phyloP scores from a whole-genome alignment of 2,329 filamentous ascomycete genomes.

The Sporothrix euskadiensis region DNA sequence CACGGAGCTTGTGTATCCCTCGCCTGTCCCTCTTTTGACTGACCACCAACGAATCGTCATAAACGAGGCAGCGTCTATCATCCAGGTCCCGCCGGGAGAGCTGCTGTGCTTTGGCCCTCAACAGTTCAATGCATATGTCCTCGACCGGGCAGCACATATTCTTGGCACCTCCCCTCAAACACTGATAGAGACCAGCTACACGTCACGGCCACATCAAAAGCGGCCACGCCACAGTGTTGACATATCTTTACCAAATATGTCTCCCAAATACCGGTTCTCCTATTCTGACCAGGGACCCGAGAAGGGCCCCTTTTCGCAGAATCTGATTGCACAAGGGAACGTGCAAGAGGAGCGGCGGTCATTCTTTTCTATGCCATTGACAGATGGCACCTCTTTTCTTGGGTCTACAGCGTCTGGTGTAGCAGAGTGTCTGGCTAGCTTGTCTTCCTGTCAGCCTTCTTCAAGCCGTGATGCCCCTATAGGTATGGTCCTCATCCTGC shows the following conservation, averaged over 20 bases:
- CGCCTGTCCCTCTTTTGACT: conserved; percentile 30
- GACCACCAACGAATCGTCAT: conserved; percentile 36
- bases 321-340: background rate
- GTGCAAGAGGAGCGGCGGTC: conserved; percentile 27
- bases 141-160: conserved; percentile 40
- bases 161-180: conserved; percentile 38
- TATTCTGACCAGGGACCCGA: conserved; percentile 36
- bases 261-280: conserved; percentile 34
- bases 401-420: conserved; percentile 21
- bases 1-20: background rate
- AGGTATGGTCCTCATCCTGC: conserved; percentile 36
- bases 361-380: conserved; percentile 29
- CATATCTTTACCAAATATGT: conserved; percentile 36
- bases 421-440: conserved; percentile 33
- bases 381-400: conserved; percentile 17
- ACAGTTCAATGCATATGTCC: conserved; percentile 34
- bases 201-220: conserved; percentile 37
- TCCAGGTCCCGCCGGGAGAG: conserved; percentile 32
- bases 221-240: conserved; percentile 35
- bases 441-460: conserved; percentile 43
- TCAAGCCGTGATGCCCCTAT: conserved; percentile 39
- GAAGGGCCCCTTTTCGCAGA: conserved; percentile 23
- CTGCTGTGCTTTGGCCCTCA: conserved; percentile 32
- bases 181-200: conserved; percentile 37
- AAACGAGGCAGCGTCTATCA: conserved; percentile 33